These are phyloP conservation scores for Exobasidium cylindrosporum DNA, from an alignment of 1,284 basidiomycete genomes.

Conservation along the genomic window DNA sequence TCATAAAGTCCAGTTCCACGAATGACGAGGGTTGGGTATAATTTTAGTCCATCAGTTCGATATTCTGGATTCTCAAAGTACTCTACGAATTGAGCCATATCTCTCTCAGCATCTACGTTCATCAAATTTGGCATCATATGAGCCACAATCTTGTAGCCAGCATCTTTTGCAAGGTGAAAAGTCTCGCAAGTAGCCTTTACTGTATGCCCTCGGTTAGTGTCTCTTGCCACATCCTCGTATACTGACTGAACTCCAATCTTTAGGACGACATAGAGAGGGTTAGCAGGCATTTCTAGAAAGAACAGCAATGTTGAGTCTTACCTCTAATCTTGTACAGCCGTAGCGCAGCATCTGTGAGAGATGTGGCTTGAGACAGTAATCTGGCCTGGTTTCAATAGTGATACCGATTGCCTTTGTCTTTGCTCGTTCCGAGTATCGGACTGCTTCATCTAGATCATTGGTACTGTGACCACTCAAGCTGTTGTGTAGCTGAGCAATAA, in stretches of 20 bases:
- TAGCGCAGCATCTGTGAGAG: slow-evolving; percentile 98
- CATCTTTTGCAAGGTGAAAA: slow-evolving; percentile 97
- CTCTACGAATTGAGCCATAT: slow-evolving; percentile 95
- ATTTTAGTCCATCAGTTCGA: slow-evolving; percentile 93
- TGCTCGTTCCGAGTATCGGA: slow-evolving; percentile 91
- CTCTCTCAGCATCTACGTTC: slow-evolving; percentile 85
- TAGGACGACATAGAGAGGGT: not conserved
- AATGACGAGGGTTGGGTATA: slow-evolving; percentile 97
- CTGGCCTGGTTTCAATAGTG: slow-evolving; percentile 96
- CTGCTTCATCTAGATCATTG: slow-evolving; percentile 89
- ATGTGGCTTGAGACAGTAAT: slow-evolving; percentile 96
- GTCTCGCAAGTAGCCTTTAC: slow-evolving; percentile 95
- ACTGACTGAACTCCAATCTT: slow-evolving; percentile 93
- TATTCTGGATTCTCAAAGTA: slow-evolving; percentile 99
- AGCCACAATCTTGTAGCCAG: slow-evolving; percentile 90
- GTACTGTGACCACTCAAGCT: slow-evolving; percentile 93
- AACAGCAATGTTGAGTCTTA: too few relatives aligned
- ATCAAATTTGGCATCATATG: slow-evolving; percentile 65
- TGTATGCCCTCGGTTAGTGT: slow-evolving; percentile 93
- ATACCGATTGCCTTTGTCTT: slow-evolving; percentile 99
- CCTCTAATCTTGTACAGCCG: slow-evolving; percentile 91
- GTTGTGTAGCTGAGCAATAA: slow-evolving; percentile 95
- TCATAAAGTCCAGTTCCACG: slow-evolving; percentile 96
- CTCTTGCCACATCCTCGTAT: slow-evolving; percentile 97
- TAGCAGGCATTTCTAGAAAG: too few relatives aligned